A percentile compares a stretch with the other conserved stretches of the same genome.
Evolutionary conservation across 345 rosid species (phyloP).

Genomic region (Acer campestre): DNA sequence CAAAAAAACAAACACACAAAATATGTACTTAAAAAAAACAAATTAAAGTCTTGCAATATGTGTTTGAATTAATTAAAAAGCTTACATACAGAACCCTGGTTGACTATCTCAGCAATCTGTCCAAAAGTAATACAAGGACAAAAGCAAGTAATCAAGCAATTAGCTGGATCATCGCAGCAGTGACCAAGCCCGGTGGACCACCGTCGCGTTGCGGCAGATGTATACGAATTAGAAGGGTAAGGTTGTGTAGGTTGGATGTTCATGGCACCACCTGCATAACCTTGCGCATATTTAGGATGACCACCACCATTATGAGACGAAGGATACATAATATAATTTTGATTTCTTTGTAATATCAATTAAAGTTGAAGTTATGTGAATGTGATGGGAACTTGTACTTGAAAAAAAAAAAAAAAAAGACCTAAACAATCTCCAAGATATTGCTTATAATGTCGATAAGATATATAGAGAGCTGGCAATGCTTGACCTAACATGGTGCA

Average conservation of each 20-base stretch:
- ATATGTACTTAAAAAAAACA: not conserved
- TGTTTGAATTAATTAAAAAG: not conserved
- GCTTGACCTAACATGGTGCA: not conserved
- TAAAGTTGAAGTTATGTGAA: slow-evolving; percentile 6
- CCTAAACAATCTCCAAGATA: slow-evolving; percentile 7
- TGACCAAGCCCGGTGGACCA: slow-evolving; percentile 61
- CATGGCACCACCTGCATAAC: slow-evolving; percentile 33
- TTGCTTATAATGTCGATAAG: slow-evolving; percentile 3
- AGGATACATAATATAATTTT: slow-evolving; percentile 27
- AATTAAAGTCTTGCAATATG: not conserved
- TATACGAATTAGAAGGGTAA: slow-evolving; percentile 16
- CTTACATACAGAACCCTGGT: slow-evolving; percentile 44
- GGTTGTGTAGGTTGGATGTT: slow-evolving; percentile 27
- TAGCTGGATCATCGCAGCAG: slow-evolving; percentile 50
- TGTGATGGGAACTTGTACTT: slow-evolving; percentile 14
- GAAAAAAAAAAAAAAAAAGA: slow-evolving; percentile 7
- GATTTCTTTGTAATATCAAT: not conserved
- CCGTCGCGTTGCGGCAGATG: slow-evolving; percentile 14
- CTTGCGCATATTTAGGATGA: slow-evolving; percentile 30
- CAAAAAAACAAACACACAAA: not conserved
- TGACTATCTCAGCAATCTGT: slow-evolving; percentile 48
- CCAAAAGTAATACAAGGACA: slow-evolving; percentile 58
- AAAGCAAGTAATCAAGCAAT: slow-evolving; percentile 40
- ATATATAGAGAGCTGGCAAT: not conserved
- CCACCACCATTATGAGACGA: slow-evolving; percentile 22